A percentile compares a stretch with the other conserved stretches of the same genome.
These are phyloP conservation scores for Bacidia gigantensis DNA, from an alignment of 495 filamentous ascomycete genomes.

Conservation along the genomic window DNA sequence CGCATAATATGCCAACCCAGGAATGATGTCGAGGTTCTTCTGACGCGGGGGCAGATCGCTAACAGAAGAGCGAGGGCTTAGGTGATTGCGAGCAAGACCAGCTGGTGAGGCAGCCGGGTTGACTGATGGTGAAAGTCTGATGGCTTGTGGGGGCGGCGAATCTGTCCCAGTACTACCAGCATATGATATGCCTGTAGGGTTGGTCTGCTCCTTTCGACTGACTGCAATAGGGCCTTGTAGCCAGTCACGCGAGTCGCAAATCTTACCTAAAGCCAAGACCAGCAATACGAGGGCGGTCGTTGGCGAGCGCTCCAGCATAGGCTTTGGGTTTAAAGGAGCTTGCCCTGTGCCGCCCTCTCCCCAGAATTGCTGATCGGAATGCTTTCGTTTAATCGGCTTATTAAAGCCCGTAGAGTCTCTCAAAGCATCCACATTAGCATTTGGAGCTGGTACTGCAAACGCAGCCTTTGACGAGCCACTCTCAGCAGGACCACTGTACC, in stretches of 20 bases:
- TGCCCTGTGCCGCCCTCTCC: constrained; percentile 9
- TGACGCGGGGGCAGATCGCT: constrained; percentile 8
- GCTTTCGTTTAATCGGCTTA: constrained; percentile 44
- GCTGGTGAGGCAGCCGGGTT: constrained; percentile 16
- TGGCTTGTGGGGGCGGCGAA: constrained; percentile 13
- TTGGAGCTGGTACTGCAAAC: constrained; percentile 13
- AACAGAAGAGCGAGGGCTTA: constrained; percentile 14
- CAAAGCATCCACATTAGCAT: constrained; percentile 30
- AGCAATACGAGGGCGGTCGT: constrained; percentile 68
- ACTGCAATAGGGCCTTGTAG: constrained; percentile 43
- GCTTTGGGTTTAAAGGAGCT: constrained; percentile 23
- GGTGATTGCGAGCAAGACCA: constrained; percentile 4
- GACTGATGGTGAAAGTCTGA: constrained; percentile 15
- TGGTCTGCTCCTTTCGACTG: constrained; percentile 3
- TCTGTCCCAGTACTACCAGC: constrained; percentile 2
- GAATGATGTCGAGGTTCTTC: constrained; percentile 74
- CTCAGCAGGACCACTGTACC: constrained; percentile 23
- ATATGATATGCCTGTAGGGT: constrained; percentile 2
- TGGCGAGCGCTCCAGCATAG: constrained; percentile 38
- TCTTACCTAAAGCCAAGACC: constrained; percentile 73
- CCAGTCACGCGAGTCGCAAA: constrained; percentile 49
- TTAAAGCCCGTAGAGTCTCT: constrained; percentile 11
- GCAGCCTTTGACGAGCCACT: constrained; percentile 7
- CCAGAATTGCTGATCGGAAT: constrained; percentile 22
- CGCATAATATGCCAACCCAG: constrained; percentile 78